phyloP scores from a whole-genome alignment of 108 stramenopile species.

The Skeletonema potamos region DNA sequence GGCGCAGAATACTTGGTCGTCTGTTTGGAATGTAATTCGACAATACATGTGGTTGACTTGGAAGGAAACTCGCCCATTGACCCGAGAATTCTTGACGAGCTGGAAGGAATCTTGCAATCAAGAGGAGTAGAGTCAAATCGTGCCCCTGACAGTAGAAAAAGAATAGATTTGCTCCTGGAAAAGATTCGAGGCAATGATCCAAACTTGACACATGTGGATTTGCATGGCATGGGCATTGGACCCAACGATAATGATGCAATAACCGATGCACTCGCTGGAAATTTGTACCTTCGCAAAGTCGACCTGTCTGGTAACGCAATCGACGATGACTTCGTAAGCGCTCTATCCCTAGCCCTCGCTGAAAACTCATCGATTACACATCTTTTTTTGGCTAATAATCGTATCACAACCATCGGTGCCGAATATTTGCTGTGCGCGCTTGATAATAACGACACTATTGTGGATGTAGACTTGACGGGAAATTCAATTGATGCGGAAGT shows the following conservation, averaged over 20 bases:
- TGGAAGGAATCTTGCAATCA: conserved; percentile 10
- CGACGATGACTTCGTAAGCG: conserved; percentile 26
- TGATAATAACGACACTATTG: neutral
- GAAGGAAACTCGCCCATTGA: conserved; percentile 17
- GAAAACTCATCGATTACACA: conserved; percentile 25
- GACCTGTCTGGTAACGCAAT: conserved; percentile 27
- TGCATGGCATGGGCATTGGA: conserved; percentile 28
- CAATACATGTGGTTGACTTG: conserved; percentile 10
- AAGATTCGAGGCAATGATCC: conserved; percentile 24
- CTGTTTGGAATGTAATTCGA: conserved; percentile 21
- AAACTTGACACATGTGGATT: conserved; percentile 12
- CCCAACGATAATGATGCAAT: neutral
- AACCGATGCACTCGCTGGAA: conserved; percentile 21
- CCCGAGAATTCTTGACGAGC: conserved; percentile 8
- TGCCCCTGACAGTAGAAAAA: neutral
- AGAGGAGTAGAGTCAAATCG: neutral
- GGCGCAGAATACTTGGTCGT: conserved; percentile 35
- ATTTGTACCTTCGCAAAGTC: conserved; percentile 11
- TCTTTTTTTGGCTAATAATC: conserved; percentile 16
- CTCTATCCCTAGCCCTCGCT: conserved; percentile 26
- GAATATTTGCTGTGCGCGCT: conserved; percentile 4
- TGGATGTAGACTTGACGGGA: neutral
- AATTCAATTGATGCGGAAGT: neutral
- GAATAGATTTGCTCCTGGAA: neutral
- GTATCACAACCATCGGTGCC: neutral